Base-by-base conservation (phyloP, 106 monocot genomes). In the Dendrobium nobile region DNA sequence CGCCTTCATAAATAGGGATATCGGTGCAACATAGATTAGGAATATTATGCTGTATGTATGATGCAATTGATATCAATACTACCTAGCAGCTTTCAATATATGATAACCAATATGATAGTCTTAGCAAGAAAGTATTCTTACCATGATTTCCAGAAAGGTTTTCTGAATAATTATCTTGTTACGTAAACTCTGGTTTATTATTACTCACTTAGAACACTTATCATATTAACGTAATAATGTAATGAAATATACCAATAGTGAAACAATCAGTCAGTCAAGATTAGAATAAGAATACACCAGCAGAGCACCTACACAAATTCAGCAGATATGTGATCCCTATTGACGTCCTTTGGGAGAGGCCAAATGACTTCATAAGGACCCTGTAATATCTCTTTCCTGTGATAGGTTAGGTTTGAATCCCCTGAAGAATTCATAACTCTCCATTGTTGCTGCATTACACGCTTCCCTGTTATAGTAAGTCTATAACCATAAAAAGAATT, bases 301-400 rank as follows among this genome's bases (percentile, higher is more conserved):
- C 3, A 33, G 44, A 68, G 2, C 19, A 84, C 91, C 85, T 85
- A 91, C 91, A 91, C 54, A 75, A 88, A 83, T 72, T 87, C 88
- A 82, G 88, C 88, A 40, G 88, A 86, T 77, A 81, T 81, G 17
- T 2, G 19, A 31, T 88, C 86, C 77, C 84, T 91, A 48, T 88
- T 86, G 47, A 88, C 86, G 82, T 88, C 79, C 56, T 74, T 86
- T 41, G 91, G 91, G 73, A 91, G 80, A 13, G 91, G 82, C 91
- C 91, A 91, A 72, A 78, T 67, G 68, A 88, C 84, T 82, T 75
- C 47, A 47, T 85, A 91, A 11, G 85, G 91, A 2, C 91, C 91
- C 37, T 91, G 88, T 44, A 82, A 75, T n/a, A 91, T 91, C 84
- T 91, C 84, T 54, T 76, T 88, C 9, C 45, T 73, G 42, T 81